Conservation (phyloP, 208 protist species). For the Zelonia costaricensis region DNA sequence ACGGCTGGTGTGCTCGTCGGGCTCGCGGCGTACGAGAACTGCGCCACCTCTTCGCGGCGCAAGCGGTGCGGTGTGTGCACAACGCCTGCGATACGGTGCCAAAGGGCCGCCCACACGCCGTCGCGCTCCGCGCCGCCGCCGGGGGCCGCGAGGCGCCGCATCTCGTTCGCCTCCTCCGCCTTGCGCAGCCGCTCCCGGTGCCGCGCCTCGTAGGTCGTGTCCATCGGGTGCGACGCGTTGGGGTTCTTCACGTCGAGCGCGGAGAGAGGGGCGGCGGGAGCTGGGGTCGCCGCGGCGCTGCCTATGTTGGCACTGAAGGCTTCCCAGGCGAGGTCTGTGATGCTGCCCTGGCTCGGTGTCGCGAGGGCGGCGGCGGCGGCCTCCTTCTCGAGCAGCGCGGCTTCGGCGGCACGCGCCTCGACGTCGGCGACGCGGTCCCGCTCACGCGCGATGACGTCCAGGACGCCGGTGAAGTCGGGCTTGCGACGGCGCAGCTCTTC, state of each 20-base stretch:
- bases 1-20: constrained; percentile 72
- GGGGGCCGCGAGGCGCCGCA: constrained; percentile 33
- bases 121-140: not conserved
- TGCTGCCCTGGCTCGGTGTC: not conserved
- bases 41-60: constrained; percentile 46
- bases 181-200: constrained; percentile 25
- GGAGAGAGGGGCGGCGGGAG: constrained; percentile 1
- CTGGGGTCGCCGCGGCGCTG: not conserved
- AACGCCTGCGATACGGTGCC: constrained; percentile 66
- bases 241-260: constrained; percentile 12
- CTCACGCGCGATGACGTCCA: constrained; percentile 53
- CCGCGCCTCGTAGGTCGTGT: constrained; percentile 61
- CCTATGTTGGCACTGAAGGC: constrained; percentile 15
- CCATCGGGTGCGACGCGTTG: constrained; percentile 61
- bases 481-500: constrained; percentile 41
- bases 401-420: not conserved
- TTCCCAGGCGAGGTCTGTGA: constrained; percentile 19
- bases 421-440: constrained; percentile 30
- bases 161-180: constrained; percentile 38
- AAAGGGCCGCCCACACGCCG: not conserved
- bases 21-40: constrained; percentile 77
- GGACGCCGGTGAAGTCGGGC: constrained; percentile 63
- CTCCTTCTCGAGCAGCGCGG: constrained; percentile 1
- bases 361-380: not conserved
- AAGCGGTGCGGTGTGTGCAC: constrained; percentile 16